A percentile compares a stretch with the other conserved stretches of the same genome.
These are phyloP conservation scores for carrot (Daucus carota) DNA, from an alignment of 129 eudicot genomes.

Conservation along the genomic window DNA sequence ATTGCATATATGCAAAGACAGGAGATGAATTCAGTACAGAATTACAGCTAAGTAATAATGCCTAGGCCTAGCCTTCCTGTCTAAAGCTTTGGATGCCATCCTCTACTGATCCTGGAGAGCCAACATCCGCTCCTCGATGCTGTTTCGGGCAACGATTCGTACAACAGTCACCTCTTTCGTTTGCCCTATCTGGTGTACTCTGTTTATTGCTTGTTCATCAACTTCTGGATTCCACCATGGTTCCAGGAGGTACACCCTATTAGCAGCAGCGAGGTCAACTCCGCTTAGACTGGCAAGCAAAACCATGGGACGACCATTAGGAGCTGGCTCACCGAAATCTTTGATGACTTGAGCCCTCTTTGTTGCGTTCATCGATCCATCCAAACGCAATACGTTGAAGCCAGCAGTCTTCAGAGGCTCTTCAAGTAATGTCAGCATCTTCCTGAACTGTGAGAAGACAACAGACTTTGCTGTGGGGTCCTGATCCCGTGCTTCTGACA, in stretches of 20 bases:
- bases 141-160: conserved; percentile 62
- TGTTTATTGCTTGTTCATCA: conserved; percentile 90
- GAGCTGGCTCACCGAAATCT: too few species aligned
- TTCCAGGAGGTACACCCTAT: conserved; percentile 53
- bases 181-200: conserved; percentile 85
- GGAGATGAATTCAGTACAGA: too few species aligned
- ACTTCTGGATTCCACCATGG: conserved; percentile 33
- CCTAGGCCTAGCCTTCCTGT: conserved; percentile 36
- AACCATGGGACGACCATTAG: conserved; percentile 22
- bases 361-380: conserved; percentile 76
- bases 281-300: conserved; percentile 93
- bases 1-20: too few species aligned
- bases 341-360: conserved; percentile 42
- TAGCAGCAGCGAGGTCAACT: conserved; percentile 67
- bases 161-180: conserved; percentile 60
- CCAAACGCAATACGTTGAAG: conserved; percentile 58
- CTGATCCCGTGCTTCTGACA: too few species aligned
- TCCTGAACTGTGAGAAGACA: conserved; percentile 69
- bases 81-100: conserved; percentile 60
- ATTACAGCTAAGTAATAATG: too few species aligned
- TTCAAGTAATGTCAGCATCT: conserved; percentile 60
- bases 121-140: conserved; percentile 73
- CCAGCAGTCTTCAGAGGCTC: conserved; percentile 66
- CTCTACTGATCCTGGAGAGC: conserved; percentile 56
- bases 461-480: conserved; percentile 37